Base-by-base conservation (phyloP, 2,329 filamentous ascomycete genomes). In the Pseudopithomyces chartarum region DNA sequence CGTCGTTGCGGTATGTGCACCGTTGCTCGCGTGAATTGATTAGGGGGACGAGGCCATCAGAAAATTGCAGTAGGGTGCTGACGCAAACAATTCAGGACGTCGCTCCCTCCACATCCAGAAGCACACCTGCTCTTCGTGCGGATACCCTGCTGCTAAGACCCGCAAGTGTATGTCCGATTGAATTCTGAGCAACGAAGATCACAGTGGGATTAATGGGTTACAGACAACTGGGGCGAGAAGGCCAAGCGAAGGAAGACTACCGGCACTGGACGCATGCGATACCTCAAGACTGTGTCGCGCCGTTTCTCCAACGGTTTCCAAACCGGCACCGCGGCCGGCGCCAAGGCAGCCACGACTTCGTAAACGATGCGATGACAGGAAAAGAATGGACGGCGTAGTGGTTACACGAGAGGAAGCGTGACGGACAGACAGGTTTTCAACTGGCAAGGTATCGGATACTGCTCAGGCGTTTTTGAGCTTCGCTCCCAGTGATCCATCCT, bases 141-240 rank as follows among this genome's bases (percentile, higher is more conserved):
- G 93, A 80, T 99, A 97, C 85, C 95, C 95, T 79, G 85, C 92
- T 79, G 95, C 95, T 82, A 97, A 96, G 89, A 93, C 86, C 82
- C 89, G 95, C 82, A 96, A 97, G 89, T 99, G 94, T 98, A 97
- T 80, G 94, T 91, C 61, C n/a, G 53, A 44, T 45, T 52, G 42
- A 46, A 53, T 8, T 39, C 48, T 56, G 29, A 39, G 40, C 36
- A 46, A 51, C 17, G 52, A 56, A 42, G 33, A 36, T 45, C 53
- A 56, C 34, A 60, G 56, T 46, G 54, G 50, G 57, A 65, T 68
- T 74, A 62, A 75, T 67, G 64, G 51, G 52, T 44, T 47, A 74
- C 79, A 98, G 94, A 89, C 90, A 97, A 99, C 91, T 99, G 95
- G 95, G 88, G 91, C 82, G 94, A 98, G 88, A 99, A 99, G 91